These are phyloP conservation scores for Lasiosphaeria hispida DNA, from an alignment of 495 filamentous ascomycete genomes.

Conservation along the genomic window DNA sequence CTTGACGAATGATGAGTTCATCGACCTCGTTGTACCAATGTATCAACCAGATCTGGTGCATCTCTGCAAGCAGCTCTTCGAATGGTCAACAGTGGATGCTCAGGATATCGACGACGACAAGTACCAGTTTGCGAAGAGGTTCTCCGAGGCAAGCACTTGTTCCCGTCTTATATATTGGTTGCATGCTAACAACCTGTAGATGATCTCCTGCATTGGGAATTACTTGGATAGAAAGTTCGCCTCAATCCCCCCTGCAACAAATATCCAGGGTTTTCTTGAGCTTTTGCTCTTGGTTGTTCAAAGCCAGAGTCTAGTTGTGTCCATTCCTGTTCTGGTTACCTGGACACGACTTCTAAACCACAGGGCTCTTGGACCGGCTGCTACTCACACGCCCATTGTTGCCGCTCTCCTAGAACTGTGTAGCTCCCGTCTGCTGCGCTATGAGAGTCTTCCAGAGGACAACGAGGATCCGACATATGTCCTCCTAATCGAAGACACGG, in stretches of 20 bases:
- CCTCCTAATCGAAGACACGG: slow-evolving; percentile 87
- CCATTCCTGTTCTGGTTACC: slow-evolving; percentile 85
- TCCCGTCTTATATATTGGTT: neutral
- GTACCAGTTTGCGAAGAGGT: slow-evolving; percentile 87
- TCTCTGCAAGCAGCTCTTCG: slow-evolving; percentile 71
- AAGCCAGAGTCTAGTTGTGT: slow-evolving; percentile 84
- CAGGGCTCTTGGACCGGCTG: slow-evolving; percentile 61
- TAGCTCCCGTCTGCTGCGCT: slow-evolving; percentile 73
- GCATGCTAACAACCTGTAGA: slow-evolving; percentile 45
- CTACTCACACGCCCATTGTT: slow-evolving; percentile 63
- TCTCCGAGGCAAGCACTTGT: slow-evolving; percentile 69
- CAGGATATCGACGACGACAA: slow-evolving; percentile 83
- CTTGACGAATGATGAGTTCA: slow-evolving; percentile 76
- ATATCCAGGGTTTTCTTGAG: slow-evolving; percentile 74
- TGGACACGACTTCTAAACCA: slow-evolving; percentile 80
- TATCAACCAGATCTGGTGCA: slow-evolving; percentile 66
- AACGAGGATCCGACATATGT: slow-evolving; percentile 74
- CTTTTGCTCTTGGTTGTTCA: slow-evolving; percentile 76
- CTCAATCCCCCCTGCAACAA: slow-evolving; percentile 49
- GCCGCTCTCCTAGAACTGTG: slow-evolving; percentile 75
- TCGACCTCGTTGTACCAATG: slow-evolving; percentile 74
- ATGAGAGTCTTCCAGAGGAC: slow-evolving; percentile 79
- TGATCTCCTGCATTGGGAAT: slow-evolving; percentile 78
- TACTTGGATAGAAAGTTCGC: slow-evolving; percentile 76
- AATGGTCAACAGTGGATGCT: slow-evolving; percentile 78